Evolutionary conservation across 176 grass and related monocot genomes (phyloP).

Genomic region (Hyparrhenia diplandra): DNA sequence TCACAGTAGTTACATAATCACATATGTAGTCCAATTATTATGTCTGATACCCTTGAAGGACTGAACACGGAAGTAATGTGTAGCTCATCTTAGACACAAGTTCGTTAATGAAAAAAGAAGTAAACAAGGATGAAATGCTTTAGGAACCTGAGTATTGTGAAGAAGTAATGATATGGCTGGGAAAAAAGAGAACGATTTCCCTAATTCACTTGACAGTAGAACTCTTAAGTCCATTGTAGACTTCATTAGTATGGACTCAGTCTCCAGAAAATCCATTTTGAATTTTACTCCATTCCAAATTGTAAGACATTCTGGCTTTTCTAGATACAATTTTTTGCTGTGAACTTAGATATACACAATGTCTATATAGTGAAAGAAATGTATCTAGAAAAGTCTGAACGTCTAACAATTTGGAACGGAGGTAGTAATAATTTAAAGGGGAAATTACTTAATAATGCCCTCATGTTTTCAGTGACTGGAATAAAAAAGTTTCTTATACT

Average conservation of each 20-base stretch:
- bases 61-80: neutral
- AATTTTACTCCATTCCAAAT: neutral
- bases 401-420: neutral
- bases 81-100: neutral
- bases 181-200: neutral
- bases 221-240: neutral
- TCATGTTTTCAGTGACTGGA: neutral
- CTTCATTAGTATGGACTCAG: neutral
- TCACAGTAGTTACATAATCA: neutral
- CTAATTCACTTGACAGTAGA: neutral
- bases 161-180: neutral
- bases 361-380: neutral
- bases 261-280: neutral
- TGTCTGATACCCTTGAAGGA: neutral
- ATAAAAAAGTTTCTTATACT: constrained; percentile 15
- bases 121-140: neutral
- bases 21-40: neutral
- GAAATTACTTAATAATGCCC: neutral
- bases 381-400: neutral
- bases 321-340: neutral
- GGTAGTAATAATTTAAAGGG: neutral
- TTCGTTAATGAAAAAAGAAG: constrained; percentile 1
- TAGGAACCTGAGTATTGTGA: neutral
- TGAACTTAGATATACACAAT: neutral
- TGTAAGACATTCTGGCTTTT: neutral